phyloP scores from a whole-genome alignment of 1,139 yeast genomes.

The Saccharomyces hybrid region DNA sequence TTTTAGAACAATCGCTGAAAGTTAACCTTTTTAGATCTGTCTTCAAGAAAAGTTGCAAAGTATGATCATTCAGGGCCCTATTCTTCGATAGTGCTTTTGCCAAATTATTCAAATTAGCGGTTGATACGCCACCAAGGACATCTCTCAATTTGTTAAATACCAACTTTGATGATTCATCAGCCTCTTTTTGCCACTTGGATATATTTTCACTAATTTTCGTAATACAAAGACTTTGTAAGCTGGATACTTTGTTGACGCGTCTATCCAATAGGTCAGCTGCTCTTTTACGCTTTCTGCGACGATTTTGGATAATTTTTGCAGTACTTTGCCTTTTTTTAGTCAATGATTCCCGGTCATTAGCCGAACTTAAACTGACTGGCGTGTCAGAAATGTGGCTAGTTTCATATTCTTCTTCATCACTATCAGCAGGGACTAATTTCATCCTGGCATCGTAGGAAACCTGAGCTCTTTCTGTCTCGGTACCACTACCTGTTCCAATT shows the following conservation, averaged over 20 bases:
- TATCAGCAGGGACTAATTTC: constrained; percentile 13
- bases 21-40: constrained; percentile 51
- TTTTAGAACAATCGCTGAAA: constrained; percentile 89
- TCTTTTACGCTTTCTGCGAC: constrained; percentile 65
- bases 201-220: constrained; percentile 63
- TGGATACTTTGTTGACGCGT: constrained; percentile 54
- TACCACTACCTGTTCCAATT: constrained; percentile 2
- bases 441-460: constrained; percentile 5
- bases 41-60: constrained; percentile 65
- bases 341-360: constrained; percentile 4
- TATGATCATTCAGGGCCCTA: constrained; percentile 64
- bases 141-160: constrained; percentile 24
- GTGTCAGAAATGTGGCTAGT: constrained; percentile 7
- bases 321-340: constrained; percentile 34
- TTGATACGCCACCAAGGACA: constrained; percentile 30
- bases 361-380: constrained; percentile 2
- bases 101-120: constrained; percentile 51
- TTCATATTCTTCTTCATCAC: constrained; percentile 28
- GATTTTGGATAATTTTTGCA: constrained; percentile 43
- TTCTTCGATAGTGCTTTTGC: constrained; percentile 77
- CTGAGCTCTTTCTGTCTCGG: constrained; percentile 1
- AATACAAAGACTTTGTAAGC: constrained; percentile 78
- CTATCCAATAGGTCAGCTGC: constrained; percentile 81
- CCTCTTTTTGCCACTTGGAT: constrained; percentile 41
- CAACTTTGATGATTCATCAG: constrained; percentile 7